Evolutionary conservation across 805 yeast species (phyloP), one percentile per base, ranked within the genome.

Genomic region (Candida sphagnicola): DNA sequence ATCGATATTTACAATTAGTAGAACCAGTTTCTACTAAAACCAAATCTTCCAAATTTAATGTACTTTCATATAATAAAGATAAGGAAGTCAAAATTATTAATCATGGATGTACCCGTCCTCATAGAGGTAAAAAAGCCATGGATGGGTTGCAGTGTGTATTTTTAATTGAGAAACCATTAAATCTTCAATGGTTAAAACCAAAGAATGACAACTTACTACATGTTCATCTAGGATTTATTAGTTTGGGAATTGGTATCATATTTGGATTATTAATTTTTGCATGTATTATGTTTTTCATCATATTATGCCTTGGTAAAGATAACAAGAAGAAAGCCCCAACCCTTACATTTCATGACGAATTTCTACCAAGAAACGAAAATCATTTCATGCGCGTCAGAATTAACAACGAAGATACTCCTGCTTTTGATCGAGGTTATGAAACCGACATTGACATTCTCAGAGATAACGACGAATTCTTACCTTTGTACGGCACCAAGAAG

Each of bases 121-220:
- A 75, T 4, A 41, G 48, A 5, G 39, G 30, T 16, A 51, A 56
- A 23, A 40, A 43, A 23, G 38, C 40, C 4, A 44, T 51, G 3
- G 46, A 50, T 2, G 55, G 73, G 3, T 37, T 50, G 11, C 51
- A 70, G 15, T 85, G 90, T 45, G 72, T 85, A 1, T 78, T 82
- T 45, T 53, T 82, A 2, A 65, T 85, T 33, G 91, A 85, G 45
- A 68, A 77, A 35, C 87, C 90, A 2, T 62, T 85, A n/a, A 74
- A 75, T 28, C 72, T 82, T 17, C 54, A 58, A 1, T 85, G 95
- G 93, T 54, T 82, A 4, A 72, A 72, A 23, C 64, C 49, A 5
- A 42, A 59, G 19, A 53, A 70, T 15, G 72, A 74, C 25, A 54
- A 52, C 33, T 64, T 67, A 40, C 63, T 79, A 32, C 83, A 75